These are phyloP conservation scores for Clarireedia sp. DNA, from an alignment of 2,329 filamentous ascomycete genomes.

Conservation along the genomic window DNA sequence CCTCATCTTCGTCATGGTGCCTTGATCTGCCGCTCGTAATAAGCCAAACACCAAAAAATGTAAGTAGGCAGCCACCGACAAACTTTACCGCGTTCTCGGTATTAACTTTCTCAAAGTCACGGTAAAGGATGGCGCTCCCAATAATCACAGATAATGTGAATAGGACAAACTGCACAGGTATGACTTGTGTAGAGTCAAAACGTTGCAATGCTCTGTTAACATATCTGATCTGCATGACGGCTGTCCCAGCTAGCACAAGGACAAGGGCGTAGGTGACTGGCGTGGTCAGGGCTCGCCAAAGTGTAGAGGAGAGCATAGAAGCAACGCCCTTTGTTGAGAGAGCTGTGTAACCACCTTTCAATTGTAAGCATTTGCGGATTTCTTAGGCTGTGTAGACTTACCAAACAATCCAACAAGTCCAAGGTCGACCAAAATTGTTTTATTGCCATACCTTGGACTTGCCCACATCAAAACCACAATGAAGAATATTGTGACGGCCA, in stretches of 20 bases:
- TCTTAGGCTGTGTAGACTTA: slow-evolving; percentile 35
- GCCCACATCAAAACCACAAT: slow-evolving; percentile 74
- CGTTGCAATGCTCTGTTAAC: slow-evolving; percentile 83
- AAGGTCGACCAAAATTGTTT: slow-evolving; percentile 83
- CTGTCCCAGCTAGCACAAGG: slow-evolving; percentile 70
- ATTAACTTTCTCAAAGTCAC: slow-evolving; percentile 84
- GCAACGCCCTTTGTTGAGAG: slow-evolving; percentile 94
- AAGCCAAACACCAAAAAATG: slow-evolving; percentile 93
- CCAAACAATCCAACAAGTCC: slow-evolving; percentile 91
- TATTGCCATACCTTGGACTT: slow-evolving; percentile 76
- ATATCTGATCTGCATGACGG: slow-evolving; percentile 95
- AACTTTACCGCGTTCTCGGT: slow-evolving; percentile 72
- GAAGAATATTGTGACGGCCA: slow-evolving; percentile 65
- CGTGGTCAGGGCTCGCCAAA: slow-evolving; percentile 83
- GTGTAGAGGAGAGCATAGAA: slow-evolving; percentile 83
- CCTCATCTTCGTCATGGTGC: slow-evolving; percentile 55
- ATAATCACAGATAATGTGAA: slow-evolving; percentile 95
- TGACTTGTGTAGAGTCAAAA: slow-evolving; percentile 96
- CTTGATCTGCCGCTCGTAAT: slow-evolving; percentile 77
- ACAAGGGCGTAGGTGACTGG: slow-evolving; percentile 87
- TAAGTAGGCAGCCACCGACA: slow-evolving; percentile 80
- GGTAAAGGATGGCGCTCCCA: slow-evolving; percentile 85
- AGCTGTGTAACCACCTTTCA: slow-evolving; percentile 82
- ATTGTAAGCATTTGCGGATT: slow-evolving; percentile 8
- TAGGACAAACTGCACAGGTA: slow-evolving; percentile 93